These are phyloP conservation scores for Aurantiochytrium sp. DNA, from an alignment of 108 stramenopile genomes.

Conservation along the genomic window DNA sequence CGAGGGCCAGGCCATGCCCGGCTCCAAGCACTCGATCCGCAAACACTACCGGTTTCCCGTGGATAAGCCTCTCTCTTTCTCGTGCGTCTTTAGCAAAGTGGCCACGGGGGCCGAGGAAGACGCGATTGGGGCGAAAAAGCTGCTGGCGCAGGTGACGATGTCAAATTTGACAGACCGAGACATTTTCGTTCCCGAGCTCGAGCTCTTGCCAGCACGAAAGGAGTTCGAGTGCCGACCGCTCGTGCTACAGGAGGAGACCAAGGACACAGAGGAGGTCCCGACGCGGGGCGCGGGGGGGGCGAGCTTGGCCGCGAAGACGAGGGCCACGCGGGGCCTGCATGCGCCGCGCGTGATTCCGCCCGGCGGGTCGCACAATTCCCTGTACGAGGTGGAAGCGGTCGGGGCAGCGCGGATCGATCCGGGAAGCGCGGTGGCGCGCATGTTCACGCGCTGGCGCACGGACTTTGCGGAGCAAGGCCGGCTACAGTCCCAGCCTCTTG, in stretches of 20 bases:
- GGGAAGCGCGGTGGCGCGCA: background rate
- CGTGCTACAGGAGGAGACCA: background rate
- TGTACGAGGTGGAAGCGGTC: background rate
- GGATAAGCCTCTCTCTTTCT: background rate
- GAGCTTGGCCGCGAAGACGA: too few species aligned
- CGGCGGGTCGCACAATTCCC: background rate
- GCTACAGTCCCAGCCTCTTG: background rate
- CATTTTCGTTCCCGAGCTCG: background rate
- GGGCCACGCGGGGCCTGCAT: background rate
- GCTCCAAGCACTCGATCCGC: background rate
- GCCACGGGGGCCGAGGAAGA: background rate
- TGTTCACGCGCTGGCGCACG: background rate
- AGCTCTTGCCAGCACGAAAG: background rate
- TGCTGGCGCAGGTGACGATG: background rate
- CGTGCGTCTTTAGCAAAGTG: background rate
- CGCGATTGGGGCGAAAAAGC: background rate
- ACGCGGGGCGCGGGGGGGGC: too few species aligned
- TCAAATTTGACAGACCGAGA: background rate
- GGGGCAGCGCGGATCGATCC: background rate
- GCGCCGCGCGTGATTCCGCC: background rate
- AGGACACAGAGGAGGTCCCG: too few species aligned
- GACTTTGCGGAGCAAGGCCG: conserved; percentile 30
- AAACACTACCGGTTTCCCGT: background rate
- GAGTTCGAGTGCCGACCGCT: background rate
- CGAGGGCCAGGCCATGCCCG: background rate